Conservation (phyloP, 148 eudicot species). For the Vaccinium darrowii region DNA sequence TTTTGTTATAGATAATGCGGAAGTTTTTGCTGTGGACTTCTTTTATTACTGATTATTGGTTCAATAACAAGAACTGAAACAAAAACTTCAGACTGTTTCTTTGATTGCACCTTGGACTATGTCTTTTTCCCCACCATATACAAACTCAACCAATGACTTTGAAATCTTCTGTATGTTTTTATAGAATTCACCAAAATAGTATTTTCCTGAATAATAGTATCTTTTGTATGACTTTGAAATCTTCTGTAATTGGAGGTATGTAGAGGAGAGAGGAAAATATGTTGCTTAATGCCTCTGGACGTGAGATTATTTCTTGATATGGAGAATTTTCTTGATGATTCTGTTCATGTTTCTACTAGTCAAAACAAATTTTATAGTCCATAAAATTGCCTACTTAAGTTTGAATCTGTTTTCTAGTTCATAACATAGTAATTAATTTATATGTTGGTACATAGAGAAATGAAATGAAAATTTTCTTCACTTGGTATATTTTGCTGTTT, state of each 20-base stretch:
- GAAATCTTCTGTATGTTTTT: not conserved
- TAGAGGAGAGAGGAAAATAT: not conserved
- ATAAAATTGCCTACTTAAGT: not conserved
- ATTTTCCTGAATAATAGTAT: not conserved
- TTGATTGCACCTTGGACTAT: not conserved
- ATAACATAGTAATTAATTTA: not conserved
- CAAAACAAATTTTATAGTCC: not conserved
- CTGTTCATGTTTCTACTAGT: not conserved
- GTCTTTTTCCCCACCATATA: not conserved
- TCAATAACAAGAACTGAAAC: not conserved
- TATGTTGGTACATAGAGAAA: not conserved
- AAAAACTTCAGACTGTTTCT: not conserved
- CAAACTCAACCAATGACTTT: not conserved
- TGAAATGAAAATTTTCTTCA: not conserved
- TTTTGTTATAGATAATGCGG: not conserved
- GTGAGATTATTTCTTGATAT: not conserved
- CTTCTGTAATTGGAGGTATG: not conserved
- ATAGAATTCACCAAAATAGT: not conserved
- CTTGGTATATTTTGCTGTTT: conserved; percentile 1
- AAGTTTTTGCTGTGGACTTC: not conserved
- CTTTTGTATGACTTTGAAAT: too few relatives aligned
- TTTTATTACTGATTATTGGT: not conserved
- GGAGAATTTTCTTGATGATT: not conserved
- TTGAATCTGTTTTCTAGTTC: not conserved
- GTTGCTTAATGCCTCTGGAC: not conserved